Conservation (phyloP, 352 stramenopile species). For the Pythium dissotocum region DNA sequence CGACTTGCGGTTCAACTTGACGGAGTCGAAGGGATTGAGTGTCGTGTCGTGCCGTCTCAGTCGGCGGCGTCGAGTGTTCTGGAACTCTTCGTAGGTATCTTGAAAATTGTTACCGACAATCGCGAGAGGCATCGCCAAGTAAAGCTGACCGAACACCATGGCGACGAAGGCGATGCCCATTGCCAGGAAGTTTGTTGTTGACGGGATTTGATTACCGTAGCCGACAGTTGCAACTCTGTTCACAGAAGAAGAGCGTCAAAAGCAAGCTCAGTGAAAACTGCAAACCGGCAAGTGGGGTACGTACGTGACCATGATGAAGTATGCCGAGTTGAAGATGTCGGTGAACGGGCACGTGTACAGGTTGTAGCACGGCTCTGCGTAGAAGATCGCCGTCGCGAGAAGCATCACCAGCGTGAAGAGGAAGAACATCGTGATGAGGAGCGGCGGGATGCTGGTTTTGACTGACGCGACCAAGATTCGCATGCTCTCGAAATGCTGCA, state of each 20-base stretch:
- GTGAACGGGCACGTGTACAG: slow-evolving; percentile 77
- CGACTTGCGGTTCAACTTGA: slow-evolving; percentile 42
- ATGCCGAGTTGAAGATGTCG: slow-evolving; percentile 82
- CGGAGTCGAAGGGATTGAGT: slow-evolving; percentile 52
- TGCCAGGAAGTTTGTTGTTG: slow-evolving; percentile 51
- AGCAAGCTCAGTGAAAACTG: not conserved
- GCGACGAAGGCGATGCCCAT: slow-evolving; percentile 52
- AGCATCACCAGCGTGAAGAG: slow-evolving; percentile 77
- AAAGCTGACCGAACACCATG: slow-evolving; percentile 82
- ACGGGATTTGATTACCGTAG: slow-evolving; percentile 69
- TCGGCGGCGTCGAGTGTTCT: slow-evolving; percentile 56
- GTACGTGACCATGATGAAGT: slow-evolving; percentile 87
- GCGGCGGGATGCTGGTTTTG: slow-evolving; percentile 53
- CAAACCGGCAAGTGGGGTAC: slow-evolving; percentile 5
- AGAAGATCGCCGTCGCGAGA: slow-evolving; percentile 72
- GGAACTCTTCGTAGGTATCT: slow-evolving; percentile 57
- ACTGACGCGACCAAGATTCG: slow-evolving; percentile 61
- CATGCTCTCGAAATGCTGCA: slow-evolving; percentile 58
- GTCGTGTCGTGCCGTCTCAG: slow-evolving; percentile 49
- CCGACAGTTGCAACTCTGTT: slow-evolving; percentile 72
- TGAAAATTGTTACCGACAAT: slow-evolving; percentile 82
- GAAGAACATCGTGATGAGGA: slow-evolving; percentile 75
- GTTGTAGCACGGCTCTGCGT: slow-evolving; percentile 77
- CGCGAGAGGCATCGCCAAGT: slow-evolving; percentile 75
- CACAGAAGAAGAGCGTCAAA: slow-evolving; percentile 4